Base-by-base conservation (phyloP, 495 filamentous ascomycete genomes). In the Talaromyces proteolyticus region DNA sequence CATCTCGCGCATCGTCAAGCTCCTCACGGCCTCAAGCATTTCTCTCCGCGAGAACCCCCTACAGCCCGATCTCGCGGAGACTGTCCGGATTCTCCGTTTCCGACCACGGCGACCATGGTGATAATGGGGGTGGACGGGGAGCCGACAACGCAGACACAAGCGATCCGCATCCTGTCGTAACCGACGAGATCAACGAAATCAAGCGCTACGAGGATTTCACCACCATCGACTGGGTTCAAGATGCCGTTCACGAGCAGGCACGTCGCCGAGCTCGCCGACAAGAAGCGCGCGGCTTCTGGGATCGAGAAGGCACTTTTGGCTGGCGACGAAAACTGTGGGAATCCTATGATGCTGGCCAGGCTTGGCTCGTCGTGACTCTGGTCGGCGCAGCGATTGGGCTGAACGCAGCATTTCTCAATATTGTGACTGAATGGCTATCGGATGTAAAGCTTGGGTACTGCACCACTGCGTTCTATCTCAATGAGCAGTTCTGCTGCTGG, bases 181-280 rank as follows among this genome's bases (percentile, higher is more conserved):
- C 88, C 41, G 92, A 98, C 63, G 93, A 98, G 71, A 95, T 98
- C 58, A 92, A 85, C 40, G 87, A 96, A 72, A 96, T 98, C 62
- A 95, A 96, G 68, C 81, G 94, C 68, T 98, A 98, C 72, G 93
- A 97, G 64, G 84, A 89, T 61, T 98, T 98, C 63, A 96, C 92
- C 4, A 98, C 93, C 0, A 98, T 98, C 79, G 91, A 98, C 65
- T 98, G 93, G 93, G 91, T 98, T 1, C 91, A 98, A 63, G 93
- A 98, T 81, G 92, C 92, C 2, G 85, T 91, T 12, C 85, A 91
- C 42, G 93, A 95, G 65, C 88, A 95, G 65, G 68, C 87, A 29
- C 81, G 91, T 42, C 78, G 91, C 44, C 86, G 87, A 58, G 80
- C 87, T 17, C 76, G 84, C 61, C 78, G 85, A 59, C 83, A 81